Percentiles rank a stretch among this genome's conserved stretches.
phyloP scores from a whole-genome alignment of 2,329 filamentous ascomycete species.

The Penicillium sp. region DNA sequence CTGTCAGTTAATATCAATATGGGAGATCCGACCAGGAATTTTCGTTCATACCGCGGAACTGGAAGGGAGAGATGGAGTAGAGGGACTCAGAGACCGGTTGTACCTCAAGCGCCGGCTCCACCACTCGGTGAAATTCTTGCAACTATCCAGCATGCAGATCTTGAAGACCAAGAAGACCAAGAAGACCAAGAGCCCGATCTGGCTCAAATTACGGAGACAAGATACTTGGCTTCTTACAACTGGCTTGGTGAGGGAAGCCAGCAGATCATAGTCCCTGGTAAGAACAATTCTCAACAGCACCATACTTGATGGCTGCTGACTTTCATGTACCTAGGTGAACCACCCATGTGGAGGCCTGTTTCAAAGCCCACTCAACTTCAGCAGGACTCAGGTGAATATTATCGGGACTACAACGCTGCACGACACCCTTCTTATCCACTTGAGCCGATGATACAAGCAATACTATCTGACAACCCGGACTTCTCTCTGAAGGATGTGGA shows the following conservation, averaged over 20 bases:
- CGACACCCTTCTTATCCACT: conserved; percentile 41
- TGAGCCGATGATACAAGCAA: conserved; percentile 47
- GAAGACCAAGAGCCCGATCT: conserved; percentile 1
- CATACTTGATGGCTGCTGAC: neutral
- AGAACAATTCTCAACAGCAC: conserved; percentile 5
- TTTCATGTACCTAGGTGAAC: conserved; percentile 43
- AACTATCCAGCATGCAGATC: conserved; percentile 12
- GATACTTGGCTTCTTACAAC: conserved; percentile 55
- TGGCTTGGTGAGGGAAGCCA: conserved; percentile 43
- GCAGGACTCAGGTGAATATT: conserved; percentile 49
- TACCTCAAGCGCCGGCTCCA: conserved; percentile 5
- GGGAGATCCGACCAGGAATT: neutral
- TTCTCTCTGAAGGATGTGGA: conserved; percentile 47
- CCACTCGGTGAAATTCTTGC: conserved; percentile 18
- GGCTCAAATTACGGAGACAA: conserved; percentile 38
- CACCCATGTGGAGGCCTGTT: conserved; percentile 54
- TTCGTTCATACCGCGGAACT: neutral
- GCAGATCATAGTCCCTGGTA: conserved; percentile 51
- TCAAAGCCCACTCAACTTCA: conserved; percentile 34
- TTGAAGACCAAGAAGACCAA: neutral
- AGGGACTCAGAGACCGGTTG: neutral
- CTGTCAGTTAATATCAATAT: neutral
- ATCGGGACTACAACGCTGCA: conserved; percentile 45
- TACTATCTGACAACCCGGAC: conserved; percentile 42
- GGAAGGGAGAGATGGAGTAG: neutral